Evolutionary conservation across 2,329 filamentous ascomycete species (phyloP), one percentile per base, ranked within the genome.

Genomic region (Aspergillus pseudoglaucus): DNA sequence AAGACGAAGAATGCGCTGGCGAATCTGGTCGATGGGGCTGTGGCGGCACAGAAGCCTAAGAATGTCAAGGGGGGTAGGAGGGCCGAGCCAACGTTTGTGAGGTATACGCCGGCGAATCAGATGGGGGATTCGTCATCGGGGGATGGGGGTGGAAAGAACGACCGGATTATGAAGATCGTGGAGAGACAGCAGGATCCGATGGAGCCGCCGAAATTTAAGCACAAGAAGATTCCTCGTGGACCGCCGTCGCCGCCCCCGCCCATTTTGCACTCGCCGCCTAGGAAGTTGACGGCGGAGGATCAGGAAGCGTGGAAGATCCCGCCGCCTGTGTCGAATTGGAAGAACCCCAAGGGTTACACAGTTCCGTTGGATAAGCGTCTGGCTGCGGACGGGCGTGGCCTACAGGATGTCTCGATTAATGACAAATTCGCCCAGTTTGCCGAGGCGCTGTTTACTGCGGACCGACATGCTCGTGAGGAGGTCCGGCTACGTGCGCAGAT

Each of bases 321-420:
- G 0, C 90, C 91, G 2, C 88, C 91, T 0, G 85, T 98, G 2
- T 95, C 88, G 17, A 97, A 97, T 69, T 98, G 93, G 93, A 98
- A 98, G 80, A 98, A 98, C 67, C 88, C 91, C 1, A 97, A 97
- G 74, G 93, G 93, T 60, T 98, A 95, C 64, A 98, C 93, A 0
- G 88, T 98, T 1, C 89, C 93, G 0, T 70, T 98, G 45, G 93
- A 98, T 68, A 98, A 98, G 75, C 85, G 93, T 64, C 73, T 98
- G 58, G 93, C 93, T 15, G 91, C 93, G 7, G 91, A 97, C 67
- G 93, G 93, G 10, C 81, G 93, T 60, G 89, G 89, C 0, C 67
- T 98, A 53, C 90, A 96, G 67, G 93, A 98, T 65, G 83, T 95
- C 38, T 86, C 89, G 6, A 97, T 98, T 72, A 97, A 95, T 71